These are phyloP conservation scores for Cladosporium sp. DNA, from an alignment of 2,329 filamentous ascomycete species.

Conservation along the genomic window DNA sequence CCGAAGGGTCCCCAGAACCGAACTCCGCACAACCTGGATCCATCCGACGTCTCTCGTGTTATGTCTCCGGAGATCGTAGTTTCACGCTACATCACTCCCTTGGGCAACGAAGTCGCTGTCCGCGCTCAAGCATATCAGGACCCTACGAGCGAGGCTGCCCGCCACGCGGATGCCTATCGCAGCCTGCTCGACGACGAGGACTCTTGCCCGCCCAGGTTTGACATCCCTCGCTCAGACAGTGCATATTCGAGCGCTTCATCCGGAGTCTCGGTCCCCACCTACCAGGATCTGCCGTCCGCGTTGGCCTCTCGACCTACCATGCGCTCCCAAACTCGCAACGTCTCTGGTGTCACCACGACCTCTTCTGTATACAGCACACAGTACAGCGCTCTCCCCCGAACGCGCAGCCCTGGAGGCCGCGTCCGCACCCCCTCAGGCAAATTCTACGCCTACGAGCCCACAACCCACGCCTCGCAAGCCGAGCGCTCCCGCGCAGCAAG, in stretches of 20 bases:
- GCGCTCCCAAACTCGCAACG: slow-evolving; percentile 21
- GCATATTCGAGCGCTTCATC: slow-evolving; percentile 17
- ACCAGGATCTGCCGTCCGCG: slow-evolving; percentile 2
- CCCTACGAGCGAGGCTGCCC: slow-evolving; percentile 21
- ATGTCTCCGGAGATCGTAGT: slow-evolving; percentile 35
- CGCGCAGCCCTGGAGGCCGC: slow-evolving; percentile 18
- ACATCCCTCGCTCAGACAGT: slow-evolving; percentile 23
- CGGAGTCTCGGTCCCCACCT: background rate
- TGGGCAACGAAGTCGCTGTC: slow-evolving; percentile 24
- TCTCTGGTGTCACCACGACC: slow-evolving; percentile 20
- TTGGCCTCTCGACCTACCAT: slow-evolving; percentile 10
- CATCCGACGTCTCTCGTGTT: background rate
- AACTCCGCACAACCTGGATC: background rate
- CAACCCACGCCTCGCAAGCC: slow-evolving; percentile 26
- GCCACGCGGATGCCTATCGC: slow-evolving; percentile 26
- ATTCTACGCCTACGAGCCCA: slow-evolving; percentile 28
- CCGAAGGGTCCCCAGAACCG: background rate
- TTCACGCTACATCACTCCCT: slow-evolving; percentile 36
- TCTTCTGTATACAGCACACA: slow-evolving; percentile 18
- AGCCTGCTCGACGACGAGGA: slow-evolving; percentile 26
- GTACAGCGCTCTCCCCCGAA: slow-evolving; percentile 15
- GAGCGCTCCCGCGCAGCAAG: slow-evolving; percentile 31
- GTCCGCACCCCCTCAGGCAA: slow-evolving; percentile 24
- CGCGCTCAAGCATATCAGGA: slow-evolving; percentile 22
- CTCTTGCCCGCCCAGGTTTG: slow-evolving; percentile 18